Evolutionary conservation across 495 filamentous ascomycete genomes (phyloP).

Genomic region (Pseudotulostoma volvatum): DNA sequence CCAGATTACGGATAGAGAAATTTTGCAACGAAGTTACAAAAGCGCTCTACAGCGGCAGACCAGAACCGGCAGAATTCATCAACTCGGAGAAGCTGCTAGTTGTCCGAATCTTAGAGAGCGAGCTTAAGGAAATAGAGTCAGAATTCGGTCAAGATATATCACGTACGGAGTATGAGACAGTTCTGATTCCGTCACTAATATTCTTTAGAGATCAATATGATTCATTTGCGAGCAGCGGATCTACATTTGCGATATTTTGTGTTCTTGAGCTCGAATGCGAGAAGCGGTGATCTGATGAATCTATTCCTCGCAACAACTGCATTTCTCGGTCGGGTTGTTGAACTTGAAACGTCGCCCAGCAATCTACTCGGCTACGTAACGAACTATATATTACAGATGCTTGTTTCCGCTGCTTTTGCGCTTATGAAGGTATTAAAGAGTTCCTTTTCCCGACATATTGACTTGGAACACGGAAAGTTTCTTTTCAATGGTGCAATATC

Average conservation of each 20-base stretch:
- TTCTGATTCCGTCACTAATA: conserved; percentile 28
- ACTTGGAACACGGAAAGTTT: conserved; percentile 57
- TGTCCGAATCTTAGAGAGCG: conserved; percentile 37
- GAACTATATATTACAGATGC: conserved; percentile 88
- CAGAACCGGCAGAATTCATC: conserved; percentile 58
- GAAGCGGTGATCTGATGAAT: conserved; percentile 55
- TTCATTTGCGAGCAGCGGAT: conserved; percentile 30
- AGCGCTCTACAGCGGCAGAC: conserved; percentile 67
- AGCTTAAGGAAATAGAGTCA: conserved; percentile 37
- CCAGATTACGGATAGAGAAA: conserved; percentile 63
- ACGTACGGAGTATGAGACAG: conserved; percentile 25
- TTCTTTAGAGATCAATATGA: conserved; percentile 42
- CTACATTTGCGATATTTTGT: conserved; percentile 31
- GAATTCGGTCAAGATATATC: conserved; percentile 29
- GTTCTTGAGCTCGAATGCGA: conserved; percentile 37
- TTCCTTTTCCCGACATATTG: conserved; percentile 48
- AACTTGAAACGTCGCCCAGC: conserved; percentile 30
- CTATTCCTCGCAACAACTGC: conserved; percentile 43
- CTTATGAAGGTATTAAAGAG: conserved; percentile 76
- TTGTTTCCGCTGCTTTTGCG: conserved; percentile 72
- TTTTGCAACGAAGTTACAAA: conserved; percentile 79
- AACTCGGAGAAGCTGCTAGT: conserved; percentile 54
- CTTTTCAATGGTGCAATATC: conserved; percentile 65
- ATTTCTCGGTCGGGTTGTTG: conserved; percentile 30
- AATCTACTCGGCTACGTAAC: conserved; percentile 54